phyloP scores from a whole-genome alignment of 768 basidiomycete genomes.

The Sporobolomyces roseus region DNA sequence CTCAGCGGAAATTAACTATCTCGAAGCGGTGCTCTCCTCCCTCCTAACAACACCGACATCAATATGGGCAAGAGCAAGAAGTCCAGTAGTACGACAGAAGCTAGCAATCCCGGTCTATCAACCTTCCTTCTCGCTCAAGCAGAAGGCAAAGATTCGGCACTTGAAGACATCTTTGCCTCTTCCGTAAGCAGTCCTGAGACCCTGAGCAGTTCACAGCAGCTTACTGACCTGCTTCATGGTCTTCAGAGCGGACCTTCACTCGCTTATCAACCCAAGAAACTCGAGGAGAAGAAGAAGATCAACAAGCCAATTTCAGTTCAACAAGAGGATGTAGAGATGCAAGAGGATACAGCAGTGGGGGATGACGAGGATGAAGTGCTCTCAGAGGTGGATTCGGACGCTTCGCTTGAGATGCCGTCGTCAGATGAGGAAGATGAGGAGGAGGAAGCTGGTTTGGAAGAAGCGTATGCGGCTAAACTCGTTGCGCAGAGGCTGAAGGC shows the following conservation, averaged over 20 bases:
- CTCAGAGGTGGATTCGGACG: constrained; percentile 32
- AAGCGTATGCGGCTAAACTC: constrained; percentile 32
- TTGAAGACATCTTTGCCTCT: constrained; percentile 38
- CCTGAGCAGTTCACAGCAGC: neutral
- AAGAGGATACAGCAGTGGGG: neutral
- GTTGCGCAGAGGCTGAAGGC: constrained; percentile 33
- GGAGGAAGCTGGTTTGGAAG: constrained; percentile 39
- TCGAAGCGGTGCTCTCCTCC: neutral
- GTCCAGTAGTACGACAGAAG: neutral
- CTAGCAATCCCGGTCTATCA: constrained; percentile 10
- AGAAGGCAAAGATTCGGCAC: constrained; percentile 10
- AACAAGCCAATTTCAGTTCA: neutral
- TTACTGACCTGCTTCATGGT: neutral
- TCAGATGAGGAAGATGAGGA: constrained; percentile 23
- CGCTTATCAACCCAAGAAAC: constrained; percentile 27
- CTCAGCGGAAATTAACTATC: no score
- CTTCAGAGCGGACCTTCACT: constrained; percentile 28
- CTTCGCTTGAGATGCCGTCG: constrained; percentile 21
- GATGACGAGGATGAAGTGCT: constrained; percentile 29
- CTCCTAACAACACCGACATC: neutral
- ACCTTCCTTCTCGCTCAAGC: constrained; percentile 37
- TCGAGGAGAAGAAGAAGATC: neutral
- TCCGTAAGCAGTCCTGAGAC: constrained; percentile 17
- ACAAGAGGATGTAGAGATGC: neutral
- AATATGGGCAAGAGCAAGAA: constrained; percentile 27